Evolutionary conservation across 148 eudicot species (phyloP).

Genomic region (Silene conica): DNA sequence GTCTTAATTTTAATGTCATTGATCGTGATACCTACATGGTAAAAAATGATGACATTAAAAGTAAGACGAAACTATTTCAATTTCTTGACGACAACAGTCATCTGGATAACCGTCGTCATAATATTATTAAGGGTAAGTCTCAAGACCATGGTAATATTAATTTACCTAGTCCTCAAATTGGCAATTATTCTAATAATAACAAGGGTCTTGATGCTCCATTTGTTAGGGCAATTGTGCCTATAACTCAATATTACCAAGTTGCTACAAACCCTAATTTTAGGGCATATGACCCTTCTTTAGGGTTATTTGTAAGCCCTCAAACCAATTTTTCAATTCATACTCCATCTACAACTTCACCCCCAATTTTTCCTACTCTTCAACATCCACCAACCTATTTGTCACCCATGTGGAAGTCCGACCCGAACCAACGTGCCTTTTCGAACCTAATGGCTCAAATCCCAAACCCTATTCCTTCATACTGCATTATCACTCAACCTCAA

Average conservation of each 20-base stretch:
- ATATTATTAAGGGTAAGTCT: neutral
- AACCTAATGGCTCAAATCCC: neutral
- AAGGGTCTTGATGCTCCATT: constrained; percentile 8
- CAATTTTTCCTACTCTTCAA: neutral
- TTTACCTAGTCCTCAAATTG: neutral
- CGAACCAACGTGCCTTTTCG: neutral
- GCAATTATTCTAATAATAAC: neutral
- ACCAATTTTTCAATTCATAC: neutral
- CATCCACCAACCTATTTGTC: neutral
- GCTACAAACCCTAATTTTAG: neutral
- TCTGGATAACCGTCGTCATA: neutral
- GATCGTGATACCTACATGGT: neutral
- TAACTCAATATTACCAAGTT: neutral
- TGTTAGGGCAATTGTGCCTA: neutral
- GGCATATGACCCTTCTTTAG: neutral
- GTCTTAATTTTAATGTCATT: neutral
- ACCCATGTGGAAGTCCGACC: neutral
- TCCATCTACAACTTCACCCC: no score
- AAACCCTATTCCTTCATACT: neutral
- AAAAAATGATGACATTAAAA: neutral
- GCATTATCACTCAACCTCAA: neutral
- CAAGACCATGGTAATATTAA: neutral
- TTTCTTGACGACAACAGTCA: neutral
- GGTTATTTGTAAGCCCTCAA: neutral
- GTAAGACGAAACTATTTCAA: neutral